phyloP scores from a whole-genome alignment of 2,329 filamentous ascomycete species.

The Colletotrichum aenigma region DNA sequence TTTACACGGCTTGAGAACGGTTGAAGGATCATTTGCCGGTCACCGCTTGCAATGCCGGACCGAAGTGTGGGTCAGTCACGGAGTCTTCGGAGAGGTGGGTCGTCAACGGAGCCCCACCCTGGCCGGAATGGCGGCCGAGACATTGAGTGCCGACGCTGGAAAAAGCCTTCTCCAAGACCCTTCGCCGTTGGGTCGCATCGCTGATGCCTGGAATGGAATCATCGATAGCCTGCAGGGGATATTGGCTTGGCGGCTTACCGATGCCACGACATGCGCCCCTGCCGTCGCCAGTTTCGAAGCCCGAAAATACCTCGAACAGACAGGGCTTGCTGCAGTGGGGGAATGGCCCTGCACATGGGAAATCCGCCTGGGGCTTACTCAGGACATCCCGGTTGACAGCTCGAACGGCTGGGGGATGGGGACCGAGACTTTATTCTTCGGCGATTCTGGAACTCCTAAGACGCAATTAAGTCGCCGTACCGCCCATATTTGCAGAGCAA shows the following conservation, averaged over 20 bases:
- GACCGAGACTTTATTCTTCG: background rate
- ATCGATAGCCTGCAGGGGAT: background rate
- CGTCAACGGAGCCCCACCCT: accelerated
- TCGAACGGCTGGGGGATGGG: background rate
- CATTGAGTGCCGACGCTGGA: background rate
- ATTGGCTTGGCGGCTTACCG: conserved; percentile 10
- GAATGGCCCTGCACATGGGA: background rate
- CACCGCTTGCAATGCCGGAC: background rate
- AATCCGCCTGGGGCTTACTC: background rate
- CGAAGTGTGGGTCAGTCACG: background rate
- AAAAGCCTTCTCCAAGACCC: background rate
- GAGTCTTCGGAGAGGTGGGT: background rate
- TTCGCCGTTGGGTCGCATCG: background rate
- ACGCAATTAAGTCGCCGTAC: background rate
- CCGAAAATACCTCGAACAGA: background rate
- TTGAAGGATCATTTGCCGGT: background rate
- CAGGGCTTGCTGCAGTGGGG: background rate
- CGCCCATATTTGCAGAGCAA: background rate
- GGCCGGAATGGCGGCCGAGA: background rate
- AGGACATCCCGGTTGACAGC: background rate
- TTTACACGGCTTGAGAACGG: background rate
- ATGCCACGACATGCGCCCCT: background rate
- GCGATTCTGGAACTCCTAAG: background rate
- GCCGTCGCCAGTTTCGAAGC: background rate
- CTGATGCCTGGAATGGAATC: background rate